Percentiles rank a stretch among this genome's conserved stretches.
phyloP scores from a whole-genome alignment of 768 basidiomycete genomes.

The Mycena polygramma region DNA sequence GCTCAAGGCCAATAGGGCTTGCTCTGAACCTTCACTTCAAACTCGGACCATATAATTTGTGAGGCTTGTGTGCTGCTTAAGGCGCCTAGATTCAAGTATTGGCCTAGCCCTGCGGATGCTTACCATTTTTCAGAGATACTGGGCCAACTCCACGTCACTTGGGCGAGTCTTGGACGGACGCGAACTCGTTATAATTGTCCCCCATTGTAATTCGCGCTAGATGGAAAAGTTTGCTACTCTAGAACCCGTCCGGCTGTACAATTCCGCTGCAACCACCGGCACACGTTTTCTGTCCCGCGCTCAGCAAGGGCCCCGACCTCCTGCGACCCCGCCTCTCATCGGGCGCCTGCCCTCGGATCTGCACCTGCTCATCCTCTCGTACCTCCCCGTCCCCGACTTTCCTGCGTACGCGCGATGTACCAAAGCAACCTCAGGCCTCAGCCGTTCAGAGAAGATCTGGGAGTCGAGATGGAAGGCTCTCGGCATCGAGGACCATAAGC shows the following conservation, averaged over 20 bases:
- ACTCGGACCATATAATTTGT: background rate
- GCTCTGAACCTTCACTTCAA: background rate
- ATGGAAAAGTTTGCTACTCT: constrained; percentile 93
- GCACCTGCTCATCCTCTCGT: constrained; percentile 78
- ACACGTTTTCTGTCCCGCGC: constrained; percentile 46
- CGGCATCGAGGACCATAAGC: constrained; percentile 57
- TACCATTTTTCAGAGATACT: background rate
- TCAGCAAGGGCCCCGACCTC: constrained; percentile 38
- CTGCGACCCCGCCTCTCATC: constrained; percentile 57
- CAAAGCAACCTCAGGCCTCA: constrained; percentile 72
- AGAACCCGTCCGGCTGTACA: constrained; percentile 76
- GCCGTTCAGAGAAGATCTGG: constrained; percentile 85
- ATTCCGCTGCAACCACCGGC: constrained; percentile 46
- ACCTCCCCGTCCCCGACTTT: constrained; percentile 85
- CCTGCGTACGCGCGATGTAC: constrained; percentile 79
- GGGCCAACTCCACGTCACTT: constrained; percentile 16
- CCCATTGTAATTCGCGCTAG: background rate
- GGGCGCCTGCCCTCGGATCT: constrained; percentile 86
- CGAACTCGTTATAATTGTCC: background rate
- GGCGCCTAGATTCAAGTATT: background rate
- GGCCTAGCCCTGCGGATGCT: background rate
- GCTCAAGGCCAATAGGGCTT: background rate
- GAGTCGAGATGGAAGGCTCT: constrained; percentile 77
- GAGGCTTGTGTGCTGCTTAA: background rate
- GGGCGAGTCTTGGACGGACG: background rate